A percentile compares a stretch with the other conserved stretches of the same genome.
Evolutionary conservation across 495 filamentous ascomycete genomes (phyloP).

Genomic region (Usnea hakonensis): DNA sequence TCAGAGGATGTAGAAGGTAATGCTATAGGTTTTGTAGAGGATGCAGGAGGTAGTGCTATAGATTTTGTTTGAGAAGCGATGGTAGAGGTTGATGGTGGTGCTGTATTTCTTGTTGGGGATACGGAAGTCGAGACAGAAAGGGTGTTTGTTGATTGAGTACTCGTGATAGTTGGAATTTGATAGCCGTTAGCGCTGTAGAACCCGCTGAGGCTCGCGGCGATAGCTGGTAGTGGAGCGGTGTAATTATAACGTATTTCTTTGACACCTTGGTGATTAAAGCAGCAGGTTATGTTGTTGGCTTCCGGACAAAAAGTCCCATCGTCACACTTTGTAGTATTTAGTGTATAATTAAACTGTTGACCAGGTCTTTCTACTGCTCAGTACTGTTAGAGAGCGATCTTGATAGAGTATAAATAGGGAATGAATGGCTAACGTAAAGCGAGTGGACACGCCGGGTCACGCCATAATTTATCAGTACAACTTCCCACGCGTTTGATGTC

Average conservation of each 20-base stretch:
- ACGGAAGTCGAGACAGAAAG: background rate
- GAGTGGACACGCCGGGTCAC: background rate
- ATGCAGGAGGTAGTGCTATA: background rate
- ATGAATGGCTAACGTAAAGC: background rate
- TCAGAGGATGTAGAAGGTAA: background rate
- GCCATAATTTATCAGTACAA: constrained; percentile 8
- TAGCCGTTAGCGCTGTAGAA: constrained; percentile 3
- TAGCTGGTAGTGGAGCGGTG: background rate
- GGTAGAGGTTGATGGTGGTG: background rate
- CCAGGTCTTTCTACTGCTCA: background rate
- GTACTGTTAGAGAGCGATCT: background rate
- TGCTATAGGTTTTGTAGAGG: background rate
- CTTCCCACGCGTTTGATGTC: background rate
- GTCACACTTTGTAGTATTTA: background rate
- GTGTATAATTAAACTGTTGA: background rate
- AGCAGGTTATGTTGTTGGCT: background rate
- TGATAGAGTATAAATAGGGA: background rate
- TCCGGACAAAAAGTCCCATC: background rate
- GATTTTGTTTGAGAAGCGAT: background rate
- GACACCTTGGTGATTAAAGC: background rate
- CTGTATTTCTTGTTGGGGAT: background rate
- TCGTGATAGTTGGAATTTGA: background rate
- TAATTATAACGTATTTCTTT: background rate
- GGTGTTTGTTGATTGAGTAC: background rate
- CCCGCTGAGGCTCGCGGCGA: background rate